Conservation (phyloP, 225 moss, liverwort and hornwort genomes). For the Polytrichum commune region DNA sequence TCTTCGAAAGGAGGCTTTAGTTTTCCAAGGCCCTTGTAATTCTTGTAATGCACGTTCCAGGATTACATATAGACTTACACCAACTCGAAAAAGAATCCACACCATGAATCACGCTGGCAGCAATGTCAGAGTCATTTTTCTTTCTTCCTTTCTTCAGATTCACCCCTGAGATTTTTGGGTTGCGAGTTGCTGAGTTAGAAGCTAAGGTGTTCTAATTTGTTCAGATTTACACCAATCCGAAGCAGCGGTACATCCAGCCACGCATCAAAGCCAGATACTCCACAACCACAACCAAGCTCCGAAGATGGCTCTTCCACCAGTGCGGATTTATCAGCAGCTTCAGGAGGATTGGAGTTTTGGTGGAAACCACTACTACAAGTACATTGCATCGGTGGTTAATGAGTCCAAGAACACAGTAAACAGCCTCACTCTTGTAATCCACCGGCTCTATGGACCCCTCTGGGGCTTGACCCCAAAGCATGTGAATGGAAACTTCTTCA, state of each 20-base stretch:
- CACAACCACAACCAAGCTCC: conserved; percentile 11
- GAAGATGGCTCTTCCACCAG: conserved; percentile 7
- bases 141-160: neutral
- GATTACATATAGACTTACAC: neutral
- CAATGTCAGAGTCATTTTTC: too few species aligned
- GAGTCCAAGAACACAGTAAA: conserved; percentile 22
- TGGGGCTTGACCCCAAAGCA: conserved; percentile 31
- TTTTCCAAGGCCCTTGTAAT: neutral
- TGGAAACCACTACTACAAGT: conserved; percentile 27
- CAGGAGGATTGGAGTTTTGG: conserved; percentile 24
- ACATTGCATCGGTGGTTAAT: conserved; percentile 21
- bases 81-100: neutral
- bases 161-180: neutral
- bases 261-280: conserved; percentile 25
- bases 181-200: too few species aligned
- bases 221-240: conserved; percentile 20
- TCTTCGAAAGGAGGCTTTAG: too few species aligned
- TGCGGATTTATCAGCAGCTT: conserved; percentile 22
- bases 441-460: conserved; percentile 27
- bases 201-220: neutral
- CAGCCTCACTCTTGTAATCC: conserved; percentile 24
- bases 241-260: conserved; percentile 2
- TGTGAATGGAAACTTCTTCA: conserved; percentile 32
- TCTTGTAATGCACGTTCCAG: neutral
- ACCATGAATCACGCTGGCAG: too few species aligned